Percentiles rank a stretch among this genome's conserved stretches.
Evolutionary conservation across 495 filamentous ascomycete species (phyloP).

Genomic region (Penicillium lividum): DNA sequence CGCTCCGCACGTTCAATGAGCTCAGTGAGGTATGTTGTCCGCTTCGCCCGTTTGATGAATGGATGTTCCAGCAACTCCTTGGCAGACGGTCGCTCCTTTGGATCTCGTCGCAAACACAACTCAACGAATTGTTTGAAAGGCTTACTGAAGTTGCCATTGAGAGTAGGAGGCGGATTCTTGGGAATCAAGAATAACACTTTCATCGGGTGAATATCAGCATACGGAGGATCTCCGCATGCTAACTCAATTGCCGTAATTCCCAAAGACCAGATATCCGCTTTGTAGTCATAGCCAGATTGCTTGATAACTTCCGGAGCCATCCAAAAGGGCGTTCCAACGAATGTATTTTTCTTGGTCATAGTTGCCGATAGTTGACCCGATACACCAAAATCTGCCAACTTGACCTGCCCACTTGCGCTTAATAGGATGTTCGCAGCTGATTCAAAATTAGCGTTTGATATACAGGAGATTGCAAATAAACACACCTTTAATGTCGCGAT

Average conservation of each 20-base stretch:
- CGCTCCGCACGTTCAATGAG: constrained; percentile 86
- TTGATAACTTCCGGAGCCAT: constrained; percentile 99
- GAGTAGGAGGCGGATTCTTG: constrained; percentile 81
- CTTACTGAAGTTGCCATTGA: constrained; percentile 85
- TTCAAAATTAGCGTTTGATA: constrained; percentile 16
- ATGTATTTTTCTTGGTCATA: constrained; percentile 99
- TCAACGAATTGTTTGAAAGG: constrained; percentile 95
- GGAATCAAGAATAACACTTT: constrained; percentile 97
- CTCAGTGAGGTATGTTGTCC: constrained; percentile 86
- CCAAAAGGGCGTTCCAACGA: constrained; percentile 98
- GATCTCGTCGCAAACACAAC: constrained; percentile 82
- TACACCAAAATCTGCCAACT: constrained; percentile 96
- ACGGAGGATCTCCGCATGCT: constrained; percentile 90
- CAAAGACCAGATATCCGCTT: constrained; percentile 99
- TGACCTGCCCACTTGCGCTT: constrained; percentile 87
- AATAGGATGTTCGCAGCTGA: constrained; percentile 91
- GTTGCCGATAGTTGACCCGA: constrained; percentile 96
- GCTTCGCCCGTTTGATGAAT: constrained; percentile 87
- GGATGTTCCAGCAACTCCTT: constrained; percentile 86
- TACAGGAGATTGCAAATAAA: not conserved
- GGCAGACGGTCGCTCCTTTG: constrained; percentile 82
- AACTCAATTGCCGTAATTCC: constrained; percentile 96
- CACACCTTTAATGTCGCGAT: constrained; percentile 93
- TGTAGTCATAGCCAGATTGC: constrained; percentile 96
- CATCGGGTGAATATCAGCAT: constrained; percentile 98